Conservation (phyloP, 805 yeast species). For the Yarrowia osloensis region DNA sequence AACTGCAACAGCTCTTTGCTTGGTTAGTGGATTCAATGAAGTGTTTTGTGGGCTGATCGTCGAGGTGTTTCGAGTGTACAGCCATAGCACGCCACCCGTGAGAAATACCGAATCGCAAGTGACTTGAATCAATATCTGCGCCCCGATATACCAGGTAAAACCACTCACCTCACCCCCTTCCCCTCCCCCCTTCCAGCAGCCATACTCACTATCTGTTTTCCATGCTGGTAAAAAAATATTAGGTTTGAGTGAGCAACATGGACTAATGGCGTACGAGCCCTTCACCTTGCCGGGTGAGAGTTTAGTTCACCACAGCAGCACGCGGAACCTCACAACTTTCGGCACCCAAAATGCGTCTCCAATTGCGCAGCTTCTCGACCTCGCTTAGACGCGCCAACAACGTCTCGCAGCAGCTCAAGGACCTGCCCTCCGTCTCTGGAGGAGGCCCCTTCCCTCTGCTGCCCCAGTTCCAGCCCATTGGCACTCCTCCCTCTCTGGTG, state of each 20-base stretch:
- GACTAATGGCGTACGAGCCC: constrained; percentile 13
- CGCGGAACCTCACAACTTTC: background rate
- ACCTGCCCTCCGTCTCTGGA: constrained; percentile 45
- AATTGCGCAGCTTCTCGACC: constrained; percentile 29
- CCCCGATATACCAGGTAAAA: background rate
- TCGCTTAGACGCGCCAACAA: constrained; percentile 31
- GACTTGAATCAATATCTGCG: background rate
- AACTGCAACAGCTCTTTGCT: constrained; percentile 15
- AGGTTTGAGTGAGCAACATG: constrained; percentile 17
- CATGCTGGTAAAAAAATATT: constrained; percentile 6
- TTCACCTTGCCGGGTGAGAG: background rate
- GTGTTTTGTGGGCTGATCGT: background rate
- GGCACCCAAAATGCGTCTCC: constrained; percentile 10
- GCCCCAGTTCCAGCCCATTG: constrained; percentile 49
- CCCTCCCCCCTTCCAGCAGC: background rate
- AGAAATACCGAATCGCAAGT: background rate
- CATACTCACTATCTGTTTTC: constrained; percentile 12
- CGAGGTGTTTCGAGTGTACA: background rate
- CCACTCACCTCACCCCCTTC: background rate
- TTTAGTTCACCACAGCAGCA: constrained; percentile 26
- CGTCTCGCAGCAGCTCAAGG: constrained; percentile 33
- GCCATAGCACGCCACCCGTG: background rate
- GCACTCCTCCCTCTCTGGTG: constrained; percentile 47
- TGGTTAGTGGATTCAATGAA: background rate
- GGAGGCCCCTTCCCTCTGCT: constrained; percentile 48